A percentile compares a stretch with the other conserved stretches of the same genome.
These are phyloP conservation scores for Botrytis pseudocinerea DNA, from an alignment of 2,329 filamentous ascomycete species.

Conservation along the genomic window DNA sequence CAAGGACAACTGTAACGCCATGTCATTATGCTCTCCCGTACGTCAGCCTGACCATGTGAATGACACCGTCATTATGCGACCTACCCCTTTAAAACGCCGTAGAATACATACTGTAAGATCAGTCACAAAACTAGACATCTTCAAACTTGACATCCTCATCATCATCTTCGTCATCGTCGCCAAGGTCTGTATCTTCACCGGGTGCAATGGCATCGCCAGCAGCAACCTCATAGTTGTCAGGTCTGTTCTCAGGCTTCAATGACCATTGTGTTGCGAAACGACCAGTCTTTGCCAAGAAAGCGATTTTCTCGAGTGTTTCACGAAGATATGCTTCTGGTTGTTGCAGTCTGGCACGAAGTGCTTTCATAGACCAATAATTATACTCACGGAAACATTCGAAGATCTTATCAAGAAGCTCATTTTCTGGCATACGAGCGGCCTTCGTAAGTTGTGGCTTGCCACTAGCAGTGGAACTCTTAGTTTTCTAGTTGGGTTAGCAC, in stretches of 20 bases:
- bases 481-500: slow-evolving; percentile 50
- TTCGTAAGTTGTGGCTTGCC: slow-evolving; percentile 75
- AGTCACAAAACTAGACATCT: slow-evolving; percentile 54
- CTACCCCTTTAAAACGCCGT: slow-evolving; percentile 13
- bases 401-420: slow-evolving; percentile 83
- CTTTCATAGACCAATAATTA: slow-evolving; percentile 92
- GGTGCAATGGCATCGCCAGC: slow-evolving; percentile 55
- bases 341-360: slow-evolving; percentile 71
- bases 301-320: slow-evolving; percentile 79
- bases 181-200: slow-evolving; percentile 49
- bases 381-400: slow-evolving; percentile 81
- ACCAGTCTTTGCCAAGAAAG: slow-evolving; percentile 78
- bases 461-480: slow-evolving; percentile 49
- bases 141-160: slow-evolving; percentile 75
- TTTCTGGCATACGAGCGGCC: slow-evolving; percentile 83
- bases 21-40: slow-evolving; percentile 18
- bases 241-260: slow-evolving; percentile 69
- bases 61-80: slow-evolving; percentile 16
- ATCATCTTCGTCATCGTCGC: slow-evolving; percentile 60
- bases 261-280: slow-evolving; percentile 85
- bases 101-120: slow-evolving; percentile 12
- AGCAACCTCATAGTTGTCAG: slow-evolving; percentile 52
- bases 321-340: slow-evolving; percentile 95
- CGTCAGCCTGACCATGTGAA: slow-evolving; percentile 7
- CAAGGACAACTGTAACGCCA: slow-evolving; percentile 14